Evolutionary conservation across 495 filamentous ascomycete species (phyloP), one percentile per base, ranked within the genome.

Genomic region (Terfezia claveryi): DNA sequence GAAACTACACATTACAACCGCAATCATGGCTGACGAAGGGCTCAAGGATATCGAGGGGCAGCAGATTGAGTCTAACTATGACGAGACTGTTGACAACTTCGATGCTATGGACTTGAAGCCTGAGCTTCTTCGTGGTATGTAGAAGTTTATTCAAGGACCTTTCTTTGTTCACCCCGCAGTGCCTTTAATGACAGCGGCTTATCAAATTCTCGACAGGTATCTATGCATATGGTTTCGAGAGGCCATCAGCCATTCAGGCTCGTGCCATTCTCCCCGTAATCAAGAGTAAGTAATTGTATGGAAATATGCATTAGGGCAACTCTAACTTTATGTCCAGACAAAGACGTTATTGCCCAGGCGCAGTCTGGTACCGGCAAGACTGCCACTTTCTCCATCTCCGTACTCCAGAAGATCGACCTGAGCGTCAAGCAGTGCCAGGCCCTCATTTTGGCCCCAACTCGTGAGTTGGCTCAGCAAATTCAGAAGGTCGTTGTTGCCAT

Each of bases 31-130:
- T 50, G 61, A 64, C 10, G 63, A 66, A 56, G 63, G 63, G 44
- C 62, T 66, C 37, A 66, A 66, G 57, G 63, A 66, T 36, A 54
- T 66, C 37, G 63, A 66, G 53, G 65, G 62, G 49, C 54, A 84
- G 68, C 84, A 88, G 74, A 96, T 99, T 76, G 91, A 96, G 75
- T 94, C 88, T 66, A 99, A 96, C 84, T 99, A 99, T 74, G 91
- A 99, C 79, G 92, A 99, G 79, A 85, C 89, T 65, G 91, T 88
- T 70, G 91, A 99, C 72, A 93, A 87, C 56, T 98, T 98, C 71
- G 91, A 98, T 73, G 77, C 87, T 59, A 98, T 98, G 91, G 80
- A 82, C 72, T 77, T 98, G 66, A 94, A 92, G 78, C 63, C 83
- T 51, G 91, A 98, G 78, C 80, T 98, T 66, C 83, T 98, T 65